These are phyloP conservation scores for Saturnispora serradocipensis DNA, from an alignment of 805 yeast genomes.

Conservation along the genomic window DNA sequence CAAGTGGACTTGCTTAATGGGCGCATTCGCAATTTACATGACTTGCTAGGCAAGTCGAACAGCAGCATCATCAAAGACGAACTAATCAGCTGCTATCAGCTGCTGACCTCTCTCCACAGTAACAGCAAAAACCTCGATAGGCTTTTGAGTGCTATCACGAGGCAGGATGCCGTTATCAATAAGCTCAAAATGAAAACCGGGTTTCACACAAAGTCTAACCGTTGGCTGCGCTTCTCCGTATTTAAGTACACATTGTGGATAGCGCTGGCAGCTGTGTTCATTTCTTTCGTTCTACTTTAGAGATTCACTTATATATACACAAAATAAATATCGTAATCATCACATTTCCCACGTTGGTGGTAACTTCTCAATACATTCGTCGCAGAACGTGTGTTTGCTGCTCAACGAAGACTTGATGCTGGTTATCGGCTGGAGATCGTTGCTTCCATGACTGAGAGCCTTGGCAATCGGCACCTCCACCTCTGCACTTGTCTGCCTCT, in stretches of 20 bases:
- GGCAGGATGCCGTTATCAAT: slow-evolving; percentile 13
- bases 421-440: slow-evolving; percentile 8
- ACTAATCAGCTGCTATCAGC: slow-evolving; percentile 2
- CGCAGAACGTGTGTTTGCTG: slow-evolving; percentile 14
- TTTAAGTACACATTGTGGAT: background rate
- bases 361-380: slow-evolving; percentile 22
- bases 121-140: background rate
- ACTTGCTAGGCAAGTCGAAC: background rate
- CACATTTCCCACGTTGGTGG: slow-evolving; percentile 25
- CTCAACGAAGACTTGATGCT: slow-evolving; percentile 1
- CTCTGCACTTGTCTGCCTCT: background rate
- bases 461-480: background rate
- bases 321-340: background rate
- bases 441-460: slow-evolving; percentile 1
- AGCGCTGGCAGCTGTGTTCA: background rate
- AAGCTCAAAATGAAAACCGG: slow-evolving; percentile 11
- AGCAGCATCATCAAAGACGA: slow-evolving; percentile 1
- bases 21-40: background rate
- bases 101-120: background rate
- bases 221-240: background rate
- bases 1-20: background rate
- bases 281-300: background rate
- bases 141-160: slow-evolving; percentile 9
- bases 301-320: background rate
- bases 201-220: background rate